phyloP scores from a whole-genome alignment of 495 filamentous ascomycete genomes.

The Podospora conica region DNA sequence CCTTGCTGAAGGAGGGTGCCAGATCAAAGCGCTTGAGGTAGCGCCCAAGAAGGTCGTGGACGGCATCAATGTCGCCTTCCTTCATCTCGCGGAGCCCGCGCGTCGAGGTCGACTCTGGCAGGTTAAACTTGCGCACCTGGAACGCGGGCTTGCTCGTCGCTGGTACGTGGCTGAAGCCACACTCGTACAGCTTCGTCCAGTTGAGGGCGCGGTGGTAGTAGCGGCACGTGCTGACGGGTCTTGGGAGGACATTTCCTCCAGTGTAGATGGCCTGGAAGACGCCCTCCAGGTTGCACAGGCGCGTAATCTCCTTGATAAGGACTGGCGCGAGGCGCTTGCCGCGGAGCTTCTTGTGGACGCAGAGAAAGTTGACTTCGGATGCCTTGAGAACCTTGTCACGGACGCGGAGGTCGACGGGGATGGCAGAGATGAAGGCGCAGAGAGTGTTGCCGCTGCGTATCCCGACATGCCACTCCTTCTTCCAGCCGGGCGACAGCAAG shows the following conservation, averaged over 20 bases:
- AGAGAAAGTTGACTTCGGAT: slow-evolving; percentile 96
- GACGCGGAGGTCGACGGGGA: slow-evolving; percentile 75
- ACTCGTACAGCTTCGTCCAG: slow-evolving; percentile 92
- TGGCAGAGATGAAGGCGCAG: slow-evolving; percentile 90
- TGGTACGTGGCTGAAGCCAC: slow-evolving; percentile 83
- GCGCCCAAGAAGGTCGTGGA: slow-evolving; percentile 65
- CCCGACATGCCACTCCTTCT: slow-evolving; percentile 89
- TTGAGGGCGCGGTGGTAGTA: slow-evolving; percentile 91
- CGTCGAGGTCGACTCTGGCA: slow-evolving; percentile 65
- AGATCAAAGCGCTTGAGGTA: slow-evolving; percentile 77
- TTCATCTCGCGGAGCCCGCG: slow-evolving; percentile 74
- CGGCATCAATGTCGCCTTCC: slow-evolving; percentile 70
- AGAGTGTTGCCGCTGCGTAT: slow-evolving; percentile 77
- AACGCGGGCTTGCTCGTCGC: slow-evolving; percentile 70
- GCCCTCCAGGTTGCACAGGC: slow-evolving; percentile 72
- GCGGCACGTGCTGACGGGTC: slow-evolving; percentile 81
- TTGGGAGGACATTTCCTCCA: slow-evolving; percentile 81
- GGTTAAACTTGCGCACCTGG: slow-evolving; percentile 71
- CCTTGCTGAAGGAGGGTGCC: slow-evolving; percentile 70
- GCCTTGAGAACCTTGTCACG: slow-evolving; percentile 66
- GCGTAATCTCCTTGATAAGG: slow-evolving; percentile 94
- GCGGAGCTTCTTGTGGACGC: slow-evolving; percentile 94
- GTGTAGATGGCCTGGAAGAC: slow-evolving; percentile 96
- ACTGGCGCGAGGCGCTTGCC: slow-evolving; percentile 86
- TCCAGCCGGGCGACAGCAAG: slow-evolving; percentile 91